A percentile compares a stretch with the other conserved stretches of the same genome.
Evolutionary conservation across 2,329 filamentous ascomycete genomes (phyloP).

Genomic region (Chaetomiaceae sp.): DNA sequence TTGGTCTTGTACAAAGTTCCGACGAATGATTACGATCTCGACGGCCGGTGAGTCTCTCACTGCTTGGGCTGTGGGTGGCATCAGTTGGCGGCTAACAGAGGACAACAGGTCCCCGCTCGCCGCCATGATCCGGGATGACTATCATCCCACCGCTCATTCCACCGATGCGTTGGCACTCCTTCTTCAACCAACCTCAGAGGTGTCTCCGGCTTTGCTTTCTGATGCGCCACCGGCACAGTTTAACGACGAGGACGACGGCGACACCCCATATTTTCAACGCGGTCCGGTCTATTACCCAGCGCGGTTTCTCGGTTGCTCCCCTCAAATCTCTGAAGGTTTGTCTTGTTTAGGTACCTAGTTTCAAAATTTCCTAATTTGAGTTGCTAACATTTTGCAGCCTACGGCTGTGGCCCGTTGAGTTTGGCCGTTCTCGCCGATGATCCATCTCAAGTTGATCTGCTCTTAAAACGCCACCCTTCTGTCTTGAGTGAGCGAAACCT

Average conservation of each 20-base stretch:
- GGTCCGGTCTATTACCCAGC: not conserved
- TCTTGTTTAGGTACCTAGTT: not conserved
- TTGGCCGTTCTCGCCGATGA: slow-evolving; percentile 2
- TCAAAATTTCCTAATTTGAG: not conserved
- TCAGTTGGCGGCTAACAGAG: not conserved
- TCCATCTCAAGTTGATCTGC: not conserved
- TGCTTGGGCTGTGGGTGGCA: too few species aligned
- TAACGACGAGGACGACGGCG: too few species aligned
- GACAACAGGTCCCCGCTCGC: not conserved
- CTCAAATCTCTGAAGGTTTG: not conserved
- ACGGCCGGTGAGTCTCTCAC: not conserved
- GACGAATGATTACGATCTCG: not conserved
- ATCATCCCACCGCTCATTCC: not conserved
- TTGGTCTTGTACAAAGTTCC: not conserved
- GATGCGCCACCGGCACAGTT: not conserved
- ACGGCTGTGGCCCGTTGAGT: slow-evolving; percentile 5
- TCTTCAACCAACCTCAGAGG: not conserved
- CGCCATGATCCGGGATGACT: not conserved
- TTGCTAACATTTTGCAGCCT: not conserved
- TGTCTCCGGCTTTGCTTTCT: not conserved
- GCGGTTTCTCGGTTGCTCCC: not conserved
- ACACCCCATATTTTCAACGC: not conserved
- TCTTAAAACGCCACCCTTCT: slow-evolving; percentile 1
- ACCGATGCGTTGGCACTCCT: not conserved
- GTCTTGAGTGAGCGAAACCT: too few species aligned